phyloP scores from a whole-genome alignment of 2,329 filamentous ascomycete species.

The Niveomyces coronatus region DNA sequence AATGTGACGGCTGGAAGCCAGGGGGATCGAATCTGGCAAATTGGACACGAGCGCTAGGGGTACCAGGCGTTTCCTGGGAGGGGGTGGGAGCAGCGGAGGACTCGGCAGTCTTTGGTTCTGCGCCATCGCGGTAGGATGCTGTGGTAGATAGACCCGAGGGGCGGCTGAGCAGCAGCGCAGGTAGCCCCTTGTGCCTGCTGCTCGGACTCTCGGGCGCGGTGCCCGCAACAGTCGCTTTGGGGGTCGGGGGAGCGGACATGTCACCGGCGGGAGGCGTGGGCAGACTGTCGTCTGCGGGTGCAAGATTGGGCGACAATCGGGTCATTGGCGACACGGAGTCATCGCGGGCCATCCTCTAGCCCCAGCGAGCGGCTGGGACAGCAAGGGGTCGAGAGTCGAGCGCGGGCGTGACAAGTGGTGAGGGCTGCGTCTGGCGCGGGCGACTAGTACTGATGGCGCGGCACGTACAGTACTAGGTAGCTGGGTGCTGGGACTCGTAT shows the following conservation, averaged over 20 bases:
- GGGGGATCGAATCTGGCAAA: slow-evolving; percentile 51
- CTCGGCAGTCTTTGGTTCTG: slow-evolving; percentile 19
- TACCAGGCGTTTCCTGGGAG: slow-evolving; percentile 29
- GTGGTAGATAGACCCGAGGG: not conserved
- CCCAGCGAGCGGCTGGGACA: slow-evolving; percentile 1
- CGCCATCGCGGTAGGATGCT: not conserved
- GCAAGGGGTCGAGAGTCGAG: not conserved
- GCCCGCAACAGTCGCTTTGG: not conserved
- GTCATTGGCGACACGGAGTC: slow-evolving; percentile 18
- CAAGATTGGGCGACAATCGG: slow-evolving; percentile 9
- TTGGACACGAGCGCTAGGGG: slow-evolving; percentile 45
- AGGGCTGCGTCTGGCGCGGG: too few relatives aligned
- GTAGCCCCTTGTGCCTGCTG: not conserved
- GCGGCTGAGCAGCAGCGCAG: not conserved
- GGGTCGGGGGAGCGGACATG: slow-evolving; percentile 17
- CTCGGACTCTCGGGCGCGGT: not conserved
- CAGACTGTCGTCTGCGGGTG: slow-evolving; percentile 14
- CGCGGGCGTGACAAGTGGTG: not conserved
- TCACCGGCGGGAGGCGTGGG: slow-evolving; percentile 23
- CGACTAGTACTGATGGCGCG: too few relatives aligned
- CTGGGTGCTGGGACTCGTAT: too few relatives aligned
- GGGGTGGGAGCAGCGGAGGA: not conserved
- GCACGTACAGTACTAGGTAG: too few relatives aligned
- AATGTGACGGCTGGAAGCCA: slow-evolving; percentile 41
- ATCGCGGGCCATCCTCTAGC: slow-evolving; percentile 12